Evolutionary conservation across 306 rosid genomes (phyloP), one percentile per base, ranked within the genome.

Genomic region (Prunus dulcis): DNA sequence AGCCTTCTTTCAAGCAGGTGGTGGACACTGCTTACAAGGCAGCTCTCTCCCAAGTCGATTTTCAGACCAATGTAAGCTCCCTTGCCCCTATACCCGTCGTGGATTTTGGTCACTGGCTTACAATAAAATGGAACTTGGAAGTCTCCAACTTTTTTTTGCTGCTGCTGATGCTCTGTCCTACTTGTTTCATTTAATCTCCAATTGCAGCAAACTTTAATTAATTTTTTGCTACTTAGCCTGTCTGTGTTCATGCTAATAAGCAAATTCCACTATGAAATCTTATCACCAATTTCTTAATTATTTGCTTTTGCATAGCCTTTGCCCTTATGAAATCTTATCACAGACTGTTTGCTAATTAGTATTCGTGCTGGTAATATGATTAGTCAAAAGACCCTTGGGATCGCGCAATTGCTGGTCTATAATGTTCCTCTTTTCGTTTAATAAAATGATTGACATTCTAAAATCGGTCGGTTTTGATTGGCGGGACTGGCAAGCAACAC

Each of bases 1-100:
- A 85, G 23, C 72, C 94, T 69, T 82, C 89, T 64, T 94, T 94
- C 87, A 86, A 91, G 78, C 84, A 92, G 62, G 76, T 88, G 34
- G 87, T 89, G 10, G 78, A 71, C 60, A 64, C 77, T 50, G 50
- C 67, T 25, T 94, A 85, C 55, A 90, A 86, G 81, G 93, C 97
- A 30, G 58, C 75, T 65, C 25, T 89, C 30, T 64, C 78, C 60
- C 89, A 85, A 17, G 88, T 75, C 10, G 96, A 94, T 86, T 94
- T 91, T 82, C 79, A 69, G 60, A 86, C 72, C 69, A 86, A 89
- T 88, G 98, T 93, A 60, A 75, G 49, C 63, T 32, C 50, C 9
- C 32, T 19, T 60, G 22, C n/a, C 46, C 19, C 30, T 19, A 14
- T 23, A 18, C 2, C 38, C 27, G 64, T 50, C 30, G 19, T 18